These are phyloP conservation scores for Spiraea crenata DNA, from an alignment of 331 rosid species.

Conservation along the genomic window DNA sequence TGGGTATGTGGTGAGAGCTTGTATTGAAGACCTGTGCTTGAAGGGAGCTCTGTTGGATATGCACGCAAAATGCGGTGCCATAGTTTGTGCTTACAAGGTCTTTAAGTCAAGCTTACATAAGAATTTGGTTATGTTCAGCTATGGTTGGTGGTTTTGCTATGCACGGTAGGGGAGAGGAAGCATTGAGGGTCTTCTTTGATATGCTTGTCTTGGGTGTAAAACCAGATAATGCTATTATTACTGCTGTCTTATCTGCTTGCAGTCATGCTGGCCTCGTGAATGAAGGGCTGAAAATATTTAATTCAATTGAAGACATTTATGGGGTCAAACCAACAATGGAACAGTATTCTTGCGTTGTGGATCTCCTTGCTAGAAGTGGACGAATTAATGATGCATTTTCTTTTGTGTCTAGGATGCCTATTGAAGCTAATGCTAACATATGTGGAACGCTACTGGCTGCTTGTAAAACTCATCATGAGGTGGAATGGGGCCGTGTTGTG, in stretches of 20 bases:
- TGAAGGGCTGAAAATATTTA: constrained; percentile 70
- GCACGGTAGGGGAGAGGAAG: constrained; percentile 82
- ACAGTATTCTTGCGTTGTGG: constrained; percentile 76
- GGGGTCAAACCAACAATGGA: constrained; percentile 72
- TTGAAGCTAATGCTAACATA: constrained; percentile 61
- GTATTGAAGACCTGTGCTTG: constrained; percentile 54
- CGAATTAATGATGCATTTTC: constrained; percentile 56
- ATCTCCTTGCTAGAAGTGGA: constrained; percentile 77
- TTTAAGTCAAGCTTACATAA: constrained; percentile 50
- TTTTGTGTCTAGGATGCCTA: constrained; percentile 56
- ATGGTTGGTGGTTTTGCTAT: constrained; percentile 78
- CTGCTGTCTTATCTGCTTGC: constrained; percentile 73
- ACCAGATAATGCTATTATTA: constrained; percentile 68
- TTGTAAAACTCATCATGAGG: constrained; percentile 70
- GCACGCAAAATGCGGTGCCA: constrained; percentile 72
- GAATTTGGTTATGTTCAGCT: constrained; percentile 81
- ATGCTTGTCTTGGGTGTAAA: constrained; percentile 61
- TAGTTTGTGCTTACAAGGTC: constrained; percentile 51
- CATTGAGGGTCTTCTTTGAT: constrained; percentile 50
- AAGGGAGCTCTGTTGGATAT: constrained; percentile 70
- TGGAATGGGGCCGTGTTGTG: constrained; percentile 60
- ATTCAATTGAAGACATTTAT: constrained; percentile 56
- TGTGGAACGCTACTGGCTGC: constrained; percentile 85
- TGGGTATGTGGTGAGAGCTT: constrained; percentile 61
- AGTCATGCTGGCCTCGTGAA: constrained; percentile 76